phyloP scores from a whole-genome alignment of 306 rosid genomes.

The Inga oerstediana region DNA sequence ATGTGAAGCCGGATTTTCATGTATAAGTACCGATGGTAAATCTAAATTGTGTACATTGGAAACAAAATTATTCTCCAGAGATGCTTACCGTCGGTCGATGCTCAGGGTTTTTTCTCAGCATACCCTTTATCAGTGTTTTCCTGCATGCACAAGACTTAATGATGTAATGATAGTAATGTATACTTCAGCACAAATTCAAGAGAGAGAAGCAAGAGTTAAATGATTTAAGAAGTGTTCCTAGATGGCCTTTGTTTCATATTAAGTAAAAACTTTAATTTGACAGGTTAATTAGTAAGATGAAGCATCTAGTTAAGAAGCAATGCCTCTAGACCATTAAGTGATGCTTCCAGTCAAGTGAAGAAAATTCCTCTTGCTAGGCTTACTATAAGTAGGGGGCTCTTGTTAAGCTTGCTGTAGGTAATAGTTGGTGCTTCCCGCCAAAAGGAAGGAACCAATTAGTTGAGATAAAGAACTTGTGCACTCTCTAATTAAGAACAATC shows the following conservation, averaged over 20 bases:
- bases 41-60: conserved; percentile 18
- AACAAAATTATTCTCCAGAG: conserved; percentile 24
- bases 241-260: background rate
- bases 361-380: background rate
- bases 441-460: background rate
- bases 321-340: background rate
- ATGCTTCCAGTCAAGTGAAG: background rate
- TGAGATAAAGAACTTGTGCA: background rate
- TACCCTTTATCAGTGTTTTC: conserved; percentile 94
- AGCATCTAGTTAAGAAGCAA: background rate
- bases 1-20: conserved; percentile 30
- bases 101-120: conserved; percentile 96
- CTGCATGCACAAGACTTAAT: conserved; percentile 49
- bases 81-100: conserved; percentile 89
- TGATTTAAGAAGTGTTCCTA: conserved; percentile 3
- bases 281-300: background rate
- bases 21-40: conserved; percentile 22
- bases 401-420: background rate
- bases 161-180: background rate
- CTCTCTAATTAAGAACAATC: background rate
- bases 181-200: conserved; percentile 29
- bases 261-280: background rate
- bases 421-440: background rate
- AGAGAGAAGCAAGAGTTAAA: background rate
- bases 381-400: background rate